A percentile compares a stretch with the other conserved stretches of the same genome.
Evolutionary conservation across 768 basidiomycete genomes (phyloP).

Genomic region (Erythrobasidium yunnanense): DNA sequence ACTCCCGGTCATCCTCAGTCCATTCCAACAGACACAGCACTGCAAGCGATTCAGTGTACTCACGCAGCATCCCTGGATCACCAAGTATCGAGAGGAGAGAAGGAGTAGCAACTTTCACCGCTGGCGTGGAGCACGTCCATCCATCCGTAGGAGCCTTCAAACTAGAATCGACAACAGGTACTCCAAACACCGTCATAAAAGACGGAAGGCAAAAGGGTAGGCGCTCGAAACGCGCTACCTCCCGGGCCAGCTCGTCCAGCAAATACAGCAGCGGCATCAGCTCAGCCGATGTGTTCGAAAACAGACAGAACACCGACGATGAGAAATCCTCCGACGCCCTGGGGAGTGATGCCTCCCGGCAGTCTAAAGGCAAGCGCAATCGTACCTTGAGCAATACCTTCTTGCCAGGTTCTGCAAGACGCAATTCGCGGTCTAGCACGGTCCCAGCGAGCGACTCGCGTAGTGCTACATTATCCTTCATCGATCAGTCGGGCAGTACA

Average conservation of each 20-base stretch:
- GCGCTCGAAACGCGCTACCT: not conserved
- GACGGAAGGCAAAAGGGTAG: not conserved
- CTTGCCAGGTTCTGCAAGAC: too few species aligned
- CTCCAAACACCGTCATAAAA: conserved; percentile 17
- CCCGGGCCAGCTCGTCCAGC: not conserved
- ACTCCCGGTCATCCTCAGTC: too few species aligned
- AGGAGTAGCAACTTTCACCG: not conserved
- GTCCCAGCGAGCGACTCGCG: too few species aligned
- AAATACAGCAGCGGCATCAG: not conserved
- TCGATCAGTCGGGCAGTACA: not conserved
- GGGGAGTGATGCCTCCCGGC: not conserved
- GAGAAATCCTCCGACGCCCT: not conserved
- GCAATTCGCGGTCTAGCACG: too few species aligned
- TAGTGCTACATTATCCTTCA: too few species aligned
- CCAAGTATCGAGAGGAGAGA: not conserved
- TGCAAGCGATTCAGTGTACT: too few species aligned
- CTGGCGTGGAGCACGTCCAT: not conserved
- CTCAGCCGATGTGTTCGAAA: conserved; percentile 16
- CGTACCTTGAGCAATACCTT: too few species aligned
- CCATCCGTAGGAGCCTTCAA: not conserved
- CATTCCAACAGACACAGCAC: too few species aligned
- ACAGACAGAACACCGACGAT: not conserved
- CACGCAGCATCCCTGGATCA: too few species aligned
- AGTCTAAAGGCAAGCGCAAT: too few species aligned
- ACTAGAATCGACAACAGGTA: conserved; percentile 23